Percentiles rank a stretch among this genome's conserved stretches.
Evolutionary conservation across 257 asterid genomes (phyloP).

Genomic region (Nicotiana paniculata): DNA sequence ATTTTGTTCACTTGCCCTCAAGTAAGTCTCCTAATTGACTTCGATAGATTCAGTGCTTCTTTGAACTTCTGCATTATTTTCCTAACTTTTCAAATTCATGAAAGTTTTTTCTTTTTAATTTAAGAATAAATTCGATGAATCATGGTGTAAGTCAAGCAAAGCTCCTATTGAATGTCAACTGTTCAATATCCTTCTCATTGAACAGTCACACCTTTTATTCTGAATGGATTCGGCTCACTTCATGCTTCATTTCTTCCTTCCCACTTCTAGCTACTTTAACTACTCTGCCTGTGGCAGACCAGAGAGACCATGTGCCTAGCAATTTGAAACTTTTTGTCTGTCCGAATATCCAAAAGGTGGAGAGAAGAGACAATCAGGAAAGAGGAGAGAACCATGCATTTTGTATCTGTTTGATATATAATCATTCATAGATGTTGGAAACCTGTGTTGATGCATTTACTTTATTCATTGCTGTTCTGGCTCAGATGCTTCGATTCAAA

Average conservation of each 20-base stretch:
- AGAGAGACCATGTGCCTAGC: background rate
- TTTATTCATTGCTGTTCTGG: background rate
- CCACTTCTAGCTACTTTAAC: background rate
- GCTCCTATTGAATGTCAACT: background rate
- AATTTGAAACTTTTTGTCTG: background rate
- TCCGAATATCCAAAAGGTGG: background rate
- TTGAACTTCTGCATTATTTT: background rate
- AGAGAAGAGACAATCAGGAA: background rate
- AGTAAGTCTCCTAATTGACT: background rate
- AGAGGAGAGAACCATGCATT: background rate
- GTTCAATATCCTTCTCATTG: background rate
- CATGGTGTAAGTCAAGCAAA: background rate
- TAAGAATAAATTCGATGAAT: background rate
- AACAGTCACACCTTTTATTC: background rate
- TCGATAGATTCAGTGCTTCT: background rate
- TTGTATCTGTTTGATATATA: background rate
- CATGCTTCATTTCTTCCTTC: background rate
- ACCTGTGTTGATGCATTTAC: background rate
- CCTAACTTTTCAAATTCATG: background rate
- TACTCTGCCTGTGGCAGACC: background rate
- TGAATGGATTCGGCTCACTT: background rate
- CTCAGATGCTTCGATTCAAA: slow-evolving; percentile 75
- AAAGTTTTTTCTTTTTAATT: background rate
- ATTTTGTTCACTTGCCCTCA: background rate
- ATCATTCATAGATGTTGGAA: background rate